Base-by-base conservation (phyloP, 306 rosid species). In the Vigna reflexopilosa region DNA sequence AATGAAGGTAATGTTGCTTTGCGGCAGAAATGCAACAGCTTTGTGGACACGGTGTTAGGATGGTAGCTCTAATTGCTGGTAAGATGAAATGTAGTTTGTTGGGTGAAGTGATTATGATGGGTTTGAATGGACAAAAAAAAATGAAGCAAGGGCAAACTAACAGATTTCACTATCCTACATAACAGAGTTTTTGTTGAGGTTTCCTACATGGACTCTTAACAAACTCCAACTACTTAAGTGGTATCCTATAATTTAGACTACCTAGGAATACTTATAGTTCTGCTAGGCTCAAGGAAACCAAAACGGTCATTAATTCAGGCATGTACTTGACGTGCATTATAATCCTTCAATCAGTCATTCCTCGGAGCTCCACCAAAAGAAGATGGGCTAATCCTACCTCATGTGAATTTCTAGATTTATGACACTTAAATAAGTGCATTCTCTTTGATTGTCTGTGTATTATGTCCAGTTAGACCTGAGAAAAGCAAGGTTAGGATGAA, bases 151-250 rank as follows among this genome's bases (percentile, higher is more conserved):
- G 52, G 3, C 6, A 12, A 48, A 48, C 52, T 13, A 13, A 49
- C 17, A 49, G 15, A 49, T 49, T 15, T 49, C 15, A 49, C 17
- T 1, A 49, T 49, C 7, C 55, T 90, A 70, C 52, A 74, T 85
- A 20, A 26, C 79, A 50, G 97, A 93, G 32, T 86, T 93, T 47
- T 93, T 92, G 97, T 93, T 78, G 48, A 87, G 96, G 83, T 88
- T 69, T 80, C 92, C 96, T 69, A 96, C 96, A 75, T 93, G 97
- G 96, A 87, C 76, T 74, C 52, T 75, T 48, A 4, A 82, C 32
- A 90, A 93, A 88, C 69, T 85, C 40, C 92, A 83, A 32, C 90
- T 90, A 48, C 88, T 90, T 15, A 84, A 84, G 20, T 2, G 13
- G 64, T n/a, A 16, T 71, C 87, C 57, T 90, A 85, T 55, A 85